A percentile compares a stretch with the other conserved stretches of the same genome.
Conservation (phyloP, 2,329 filamentous ascomycete genomes). For the Gnomoniopsis smithogilvyi region DNA sequence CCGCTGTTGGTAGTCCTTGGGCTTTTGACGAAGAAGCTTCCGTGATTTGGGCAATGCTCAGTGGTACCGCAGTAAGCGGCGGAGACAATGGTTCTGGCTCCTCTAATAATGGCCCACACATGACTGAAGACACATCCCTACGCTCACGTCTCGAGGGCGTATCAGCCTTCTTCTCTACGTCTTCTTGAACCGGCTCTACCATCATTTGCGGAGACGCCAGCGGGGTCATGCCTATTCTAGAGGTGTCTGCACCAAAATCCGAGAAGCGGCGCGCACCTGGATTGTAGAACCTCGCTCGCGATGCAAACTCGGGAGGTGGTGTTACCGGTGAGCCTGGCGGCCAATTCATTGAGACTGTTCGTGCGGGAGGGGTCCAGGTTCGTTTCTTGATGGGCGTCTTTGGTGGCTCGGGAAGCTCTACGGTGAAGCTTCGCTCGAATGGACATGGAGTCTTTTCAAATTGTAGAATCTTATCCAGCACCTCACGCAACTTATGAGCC, state of each 20-base stretch:
- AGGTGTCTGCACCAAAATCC: slow-evolving; percentile 11
- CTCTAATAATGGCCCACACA: slow-evolving; percentile 9
- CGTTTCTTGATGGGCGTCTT: slow-evolving; percentile 63
- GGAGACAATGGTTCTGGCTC: slow-evolving; percentile 12
- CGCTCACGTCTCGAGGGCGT: background rate
- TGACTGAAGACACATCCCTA: background rate
- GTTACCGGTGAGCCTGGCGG: slow-evolving; percentile 25
- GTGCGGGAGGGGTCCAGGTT: slow-evolving; percentile 60
- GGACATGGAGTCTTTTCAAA: slow-evolving; percentile 89
- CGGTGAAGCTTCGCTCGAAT: slow-evolving; percentile 73
- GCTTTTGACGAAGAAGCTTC: background rate
- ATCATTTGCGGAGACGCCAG: slow-evolving; percentile 4
- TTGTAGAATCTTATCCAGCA: slow-evolving; percentile 69
- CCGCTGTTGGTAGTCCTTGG: background rate
- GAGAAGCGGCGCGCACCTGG: slow-evolving; percentile 14
- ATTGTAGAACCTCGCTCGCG: slow-evolving; percentile 18
- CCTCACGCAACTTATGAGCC: slow-evolving; percentile 64
- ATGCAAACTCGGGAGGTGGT: slow-evolving; percentile 18
- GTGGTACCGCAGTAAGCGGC: slow-evolving; percentile 8
- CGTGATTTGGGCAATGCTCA: background rate
- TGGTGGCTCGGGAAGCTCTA: slow-evolving; percentile 68
- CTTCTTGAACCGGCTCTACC: background rate
- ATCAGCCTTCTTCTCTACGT: background rate
- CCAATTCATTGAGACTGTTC: slow-evolving; percentile 24
- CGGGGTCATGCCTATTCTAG: slow-evolving; percentile 1